These are phyloP conservation scores for Penicillium crustosum DNA, from an alignment of 2,329 filamentous ascomycete species.

Conservation along the genomic window DNA sequence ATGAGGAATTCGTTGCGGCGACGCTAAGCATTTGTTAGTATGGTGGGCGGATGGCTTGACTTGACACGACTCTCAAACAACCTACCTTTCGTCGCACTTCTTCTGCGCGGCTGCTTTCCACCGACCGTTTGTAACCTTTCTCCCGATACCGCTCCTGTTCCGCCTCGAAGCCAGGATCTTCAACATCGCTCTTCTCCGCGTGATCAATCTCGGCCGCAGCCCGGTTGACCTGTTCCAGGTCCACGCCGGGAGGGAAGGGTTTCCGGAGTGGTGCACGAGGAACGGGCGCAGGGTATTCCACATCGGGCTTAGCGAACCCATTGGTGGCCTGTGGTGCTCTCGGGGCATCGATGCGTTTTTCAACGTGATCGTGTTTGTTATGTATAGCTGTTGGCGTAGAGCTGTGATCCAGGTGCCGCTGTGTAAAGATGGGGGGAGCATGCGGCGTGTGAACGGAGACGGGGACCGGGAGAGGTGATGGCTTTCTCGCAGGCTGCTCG, in stretches of 20 bases:
- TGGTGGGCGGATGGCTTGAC: neutral
- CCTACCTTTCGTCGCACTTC: conserved; percentile 63
- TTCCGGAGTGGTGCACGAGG: conserved; percentile 15
- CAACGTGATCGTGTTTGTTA: conserved; percentile 32
- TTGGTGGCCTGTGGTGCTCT: conserved; percentile 15
- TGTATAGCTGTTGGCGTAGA: conserved; percentile 27
- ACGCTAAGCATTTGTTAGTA: conserved; percentile 51
- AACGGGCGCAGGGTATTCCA: conserved; percentile 6
- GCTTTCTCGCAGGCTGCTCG: conserved; percentile 51
- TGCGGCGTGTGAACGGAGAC: conserved; percentile 20
- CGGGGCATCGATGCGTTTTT: conserved; percentile 22
- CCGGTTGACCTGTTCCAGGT: conserved; percentile 68
- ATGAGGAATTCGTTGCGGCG: conserved; percentile 57
- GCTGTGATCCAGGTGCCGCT: conserved; percentile 23
- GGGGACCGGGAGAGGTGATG: conserved; percentile 44
- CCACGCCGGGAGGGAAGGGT: conserved; percentile 23
- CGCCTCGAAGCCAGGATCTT: conserved; percentile 52
- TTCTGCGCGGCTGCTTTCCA: conserved; percentile 66
- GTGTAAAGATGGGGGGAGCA: conserved; percentile 14
- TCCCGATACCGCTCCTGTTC: conserved; percentile 56
- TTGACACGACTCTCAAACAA: conserved; percentile 14
- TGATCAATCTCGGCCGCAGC: conserved; percentile 61
- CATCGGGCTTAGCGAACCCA: conserved; percentile 14
- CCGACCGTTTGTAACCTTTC: conserved; percentile 64
- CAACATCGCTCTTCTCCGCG: conserved; percentile 58